Evolutionary conservation across 495 filamentous ascomycete species (phyloP).

Genomic region (Neurospora sp.): DNA sequence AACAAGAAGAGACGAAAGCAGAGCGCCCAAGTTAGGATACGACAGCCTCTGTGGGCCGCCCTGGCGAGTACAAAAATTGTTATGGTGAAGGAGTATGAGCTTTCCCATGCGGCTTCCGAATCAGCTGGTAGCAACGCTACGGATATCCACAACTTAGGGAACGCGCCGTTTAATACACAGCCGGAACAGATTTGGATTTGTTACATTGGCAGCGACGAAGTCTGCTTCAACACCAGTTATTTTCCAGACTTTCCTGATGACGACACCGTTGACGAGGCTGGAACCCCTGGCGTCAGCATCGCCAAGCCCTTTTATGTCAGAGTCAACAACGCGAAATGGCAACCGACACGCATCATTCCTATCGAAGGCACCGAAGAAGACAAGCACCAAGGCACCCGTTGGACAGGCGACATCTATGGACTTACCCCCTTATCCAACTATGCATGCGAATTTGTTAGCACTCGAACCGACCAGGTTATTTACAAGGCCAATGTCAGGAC

Average conservation of each 20-base stretch:
- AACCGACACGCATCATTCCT: slow-evolving; percentile 60
- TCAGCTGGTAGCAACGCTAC: slow-evolving; percentile 62
- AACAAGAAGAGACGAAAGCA: slow-evolving; percentile 82
- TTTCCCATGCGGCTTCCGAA: slow-evolving; percentile 67
- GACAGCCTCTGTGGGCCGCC: slow-evolving; percentile 90
- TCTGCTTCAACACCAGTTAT: slow-evolving; percentile 70
- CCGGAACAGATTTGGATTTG: slow-evolving; percentile 81
- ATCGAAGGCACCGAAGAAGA: slow-evolving; percentile 45
- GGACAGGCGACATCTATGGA: slow-evolving; percentile 80
- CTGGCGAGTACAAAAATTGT: slow-evolving; percentile 91
- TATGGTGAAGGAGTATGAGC: slow-evolving; percentile 83
- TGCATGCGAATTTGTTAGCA: slow-evolving; percentile 72
- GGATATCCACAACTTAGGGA: slow-evolving; percentile 70
- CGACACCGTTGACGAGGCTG: slow-evolving; percentile 10
- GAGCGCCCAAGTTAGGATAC: slow-evolving; percentile 75
- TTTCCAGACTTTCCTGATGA: slow-evolving; percentile 32
- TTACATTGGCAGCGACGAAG: slow-evolving; percentile 68
- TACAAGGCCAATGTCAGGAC: slow-evolving; percentile 76
- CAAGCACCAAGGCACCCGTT: slow-evolving; percentile 36
- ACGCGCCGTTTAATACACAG: slow-evolving; percentile 59
- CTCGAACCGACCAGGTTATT: slow-evolving; percentile 59
- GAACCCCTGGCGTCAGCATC: slow-evolving; percentile 42
- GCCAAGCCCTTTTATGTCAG: slow-evolving; percentile 75
- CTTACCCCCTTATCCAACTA: slow-evolving; percentile 80
- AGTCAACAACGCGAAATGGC: slow-evolving; percentile 84